Conservation (phyloP, 345 rosid genomes). For the Dipteronia dyeriana region DNA sequence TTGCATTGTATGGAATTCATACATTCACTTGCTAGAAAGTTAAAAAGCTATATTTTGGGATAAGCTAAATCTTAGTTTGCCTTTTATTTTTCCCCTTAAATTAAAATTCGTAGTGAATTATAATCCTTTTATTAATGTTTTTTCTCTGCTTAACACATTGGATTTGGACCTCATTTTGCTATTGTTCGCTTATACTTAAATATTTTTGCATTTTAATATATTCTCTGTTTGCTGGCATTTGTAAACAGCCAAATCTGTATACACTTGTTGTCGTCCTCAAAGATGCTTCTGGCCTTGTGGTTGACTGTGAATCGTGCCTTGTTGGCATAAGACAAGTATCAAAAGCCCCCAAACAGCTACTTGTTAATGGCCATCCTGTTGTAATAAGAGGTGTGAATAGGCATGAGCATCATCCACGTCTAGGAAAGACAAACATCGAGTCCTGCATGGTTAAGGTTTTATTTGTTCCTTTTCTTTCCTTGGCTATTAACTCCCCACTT, state of each 20-base stretch:
- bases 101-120: not conserved
- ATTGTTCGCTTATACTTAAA: not conserved
- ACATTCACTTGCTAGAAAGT: not conserved
- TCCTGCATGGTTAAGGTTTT: slow-evolving; percentile 97
- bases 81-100: not conserved
- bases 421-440: slow-evolving; percentile 95
- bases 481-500: slow-evolving; percentile 13
- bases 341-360: slow-evolving; percentile 88
- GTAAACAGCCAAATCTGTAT: slow-evolving; percentile 82
- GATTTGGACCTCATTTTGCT: not conserved
- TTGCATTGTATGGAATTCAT: not conserved
- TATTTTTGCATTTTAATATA: slow-evolving; percentile 11
- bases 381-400: slow-evolving; percentile 93
- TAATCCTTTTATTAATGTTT: not conserved
- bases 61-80: not conserved
- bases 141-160: not conserved
- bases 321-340: slow-evolving; percentile 85
- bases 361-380: slow-evolving; percentile 88
- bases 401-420: slow-evolving; percentile 98
- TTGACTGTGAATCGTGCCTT: slow-evolving; percentile 92
- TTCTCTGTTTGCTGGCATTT: slow-evolving; percentile 25
- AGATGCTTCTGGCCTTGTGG: slow-evolving; percentile 69
- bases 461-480: slow-evolving; percentile 20
- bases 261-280: slow-evolving; percentile 75
- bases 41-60: not conserved